phyloP scores from a whole-genome alignment of 2,329 filamentous ascomycete genomes.

The Fusarium chaquense region DNA sequence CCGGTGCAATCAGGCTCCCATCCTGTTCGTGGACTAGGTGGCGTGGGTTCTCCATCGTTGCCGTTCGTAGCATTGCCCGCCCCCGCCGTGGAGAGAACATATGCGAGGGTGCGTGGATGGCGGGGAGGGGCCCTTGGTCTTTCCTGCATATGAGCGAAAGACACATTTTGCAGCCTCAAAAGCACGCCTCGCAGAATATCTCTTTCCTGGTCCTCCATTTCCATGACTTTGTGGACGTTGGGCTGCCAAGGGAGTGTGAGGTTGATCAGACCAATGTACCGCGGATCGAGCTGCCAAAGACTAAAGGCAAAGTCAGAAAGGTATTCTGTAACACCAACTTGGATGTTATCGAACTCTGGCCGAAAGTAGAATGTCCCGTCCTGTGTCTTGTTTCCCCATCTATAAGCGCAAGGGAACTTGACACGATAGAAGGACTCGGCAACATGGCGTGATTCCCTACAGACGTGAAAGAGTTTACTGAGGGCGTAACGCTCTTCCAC shows the following conservation, averaged over 20 bases:
- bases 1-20: background rate
- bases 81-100: background rate
- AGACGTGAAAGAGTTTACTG: background rate
- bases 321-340: background rate
- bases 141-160: background rate
- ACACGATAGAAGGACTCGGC: background rate
- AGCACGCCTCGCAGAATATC: background rate
- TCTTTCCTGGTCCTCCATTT: background rate
- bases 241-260: background rate
- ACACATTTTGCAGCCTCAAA: background rate
- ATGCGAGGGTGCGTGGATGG: background rate
- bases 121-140: background rate
- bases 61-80: accelerated
- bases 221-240: background rate
- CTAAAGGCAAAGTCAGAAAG: background rate
- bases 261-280: background rate
- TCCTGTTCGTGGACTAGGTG: background rate
- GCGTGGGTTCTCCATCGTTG: too few species aligned
- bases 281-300: background rate
- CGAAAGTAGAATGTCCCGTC: background rate
- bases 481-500: background rate
- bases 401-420: background rate
- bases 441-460: background rate
- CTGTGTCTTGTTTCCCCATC: background rate
- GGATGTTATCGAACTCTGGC: background rate